Base-by-base conservation (phyloP, 2,329 filamentous ascomycete genomes). In the Dactylellina drechsleri region DNA sequence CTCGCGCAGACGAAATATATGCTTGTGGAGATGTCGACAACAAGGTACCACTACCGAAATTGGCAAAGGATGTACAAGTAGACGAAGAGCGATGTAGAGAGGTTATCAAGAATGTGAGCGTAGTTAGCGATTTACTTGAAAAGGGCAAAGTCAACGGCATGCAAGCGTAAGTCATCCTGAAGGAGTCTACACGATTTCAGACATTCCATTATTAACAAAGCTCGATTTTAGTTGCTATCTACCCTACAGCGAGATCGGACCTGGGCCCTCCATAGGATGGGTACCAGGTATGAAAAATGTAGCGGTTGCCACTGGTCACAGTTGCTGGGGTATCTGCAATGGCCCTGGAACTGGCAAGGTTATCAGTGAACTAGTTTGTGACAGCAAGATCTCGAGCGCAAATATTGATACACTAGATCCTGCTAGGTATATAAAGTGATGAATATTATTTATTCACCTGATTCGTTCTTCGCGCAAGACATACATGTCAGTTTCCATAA, bases 281-380 rank as follows among this genome's bases (percentile, higher is more conserved):
- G 84, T 86, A 62, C 93, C 93, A 6, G 86, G 87, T 1, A 87
- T 90, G 0, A 87, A 88, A 5, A 93, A 93, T 0, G 80, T 98
- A 50, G 90, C 91, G 81, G 85, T 98, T 73, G 95, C 95, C 0
- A 87, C 92, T 0, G 95, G 95, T 0, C 95, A 99, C 84, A 97
- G 93, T 0, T 98, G 94, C 83, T 99, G 95, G 95, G 95, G 95
- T 0, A 97, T 99, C 20, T 94, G 98, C 83, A 98, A 99, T 83
- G 92, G 89, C 0, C 93, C 94, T 0, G 95, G 87, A 0, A 98
- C 94, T 6, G 92, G 92, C 2, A 92, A 90, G 82, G 81, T 94
- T 45, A 90, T 95, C 84, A 90, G 90, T 43, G 91, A 94, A 82
- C 88, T 91, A 82, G 83, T 95, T 1, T 88, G 93, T 79, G 91